A percentile compares a stretch with the other conserved stretches of the same genome.
These are phyloP conservation scores for Boletales sp. DNA, from an alignment of 768 basidiomycete genomes.

Conservation along the genomic window DNA sequence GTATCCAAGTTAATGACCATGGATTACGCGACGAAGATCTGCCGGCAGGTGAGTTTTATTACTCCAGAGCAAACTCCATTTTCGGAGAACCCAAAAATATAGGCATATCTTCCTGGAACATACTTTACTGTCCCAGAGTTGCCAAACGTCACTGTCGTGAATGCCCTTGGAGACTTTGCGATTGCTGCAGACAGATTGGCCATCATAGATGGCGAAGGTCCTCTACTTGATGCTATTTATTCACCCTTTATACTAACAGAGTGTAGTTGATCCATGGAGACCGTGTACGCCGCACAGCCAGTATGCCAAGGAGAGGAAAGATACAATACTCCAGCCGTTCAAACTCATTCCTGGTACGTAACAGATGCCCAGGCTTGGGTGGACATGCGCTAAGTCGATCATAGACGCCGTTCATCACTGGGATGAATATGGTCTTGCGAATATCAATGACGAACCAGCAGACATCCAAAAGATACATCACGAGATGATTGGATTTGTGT, in stretches of 20 bases:
- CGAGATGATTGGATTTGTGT: slow-evolving; percentile 78
- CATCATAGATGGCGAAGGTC: slow-evolving; percentile 84
- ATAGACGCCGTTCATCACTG: slow-evolving; percentile 68
- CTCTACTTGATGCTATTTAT: slow-evolving; percentile 5
- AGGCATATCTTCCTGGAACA: slow-evolving; percentile 79
- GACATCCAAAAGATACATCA: slow-evolving; percentile 78
- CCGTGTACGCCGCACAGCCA: slow-evolving; percentile 81
- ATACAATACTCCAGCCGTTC: slow-evolving; percentile 75
- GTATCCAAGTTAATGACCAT: slow-evolving; percentile 75
- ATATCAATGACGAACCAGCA: slow-evolving; percentile 62
- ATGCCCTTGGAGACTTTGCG: slow-evolving; percentile 78
- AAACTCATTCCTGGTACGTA: slow-evolving; percentile 79
- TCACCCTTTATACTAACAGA: background rate
- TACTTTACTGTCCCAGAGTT: slow-evolving; percentile 64
- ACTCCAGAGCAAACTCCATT: background rate
- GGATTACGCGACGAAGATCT: slow-evolving; percentile 68
- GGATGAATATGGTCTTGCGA: slow-evolving; percentile 68
- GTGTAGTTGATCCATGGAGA: slow-evolving; percentile 83
- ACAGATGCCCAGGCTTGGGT: background rate
- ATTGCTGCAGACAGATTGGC: slow-evolving; percentile 80
- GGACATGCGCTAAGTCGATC: background rate
- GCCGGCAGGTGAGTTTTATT: slow-evolving; percentile 48
- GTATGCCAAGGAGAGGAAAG: slow-evolving; percentile 62
- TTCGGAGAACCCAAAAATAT: background rate
- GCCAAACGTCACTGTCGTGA: slow-evolving; percentile 83